Conservation (phyloP, 2,329 filamentous ascomycete species). For the Colletotrichum sp. region DNA sequence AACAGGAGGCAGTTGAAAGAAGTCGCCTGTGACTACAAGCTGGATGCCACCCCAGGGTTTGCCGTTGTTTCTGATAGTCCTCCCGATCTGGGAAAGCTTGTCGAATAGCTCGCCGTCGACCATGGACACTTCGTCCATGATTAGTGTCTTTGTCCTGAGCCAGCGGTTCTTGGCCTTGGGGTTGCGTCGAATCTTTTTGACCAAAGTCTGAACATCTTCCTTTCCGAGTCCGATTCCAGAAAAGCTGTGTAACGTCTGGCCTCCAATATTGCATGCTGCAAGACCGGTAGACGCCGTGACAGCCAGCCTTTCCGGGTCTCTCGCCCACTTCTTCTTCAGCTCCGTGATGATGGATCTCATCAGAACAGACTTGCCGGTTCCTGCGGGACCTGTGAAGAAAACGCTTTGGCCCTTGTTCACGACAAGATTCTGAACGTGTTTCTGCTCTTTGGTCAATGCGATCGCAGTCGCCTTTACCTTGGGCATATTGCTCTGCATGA, state of each 20-base stretch:
- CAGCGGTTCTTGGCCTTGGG: slow-evolving; percentile 87
- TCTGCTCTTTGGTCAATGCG: slow-evolving; percentile 85
- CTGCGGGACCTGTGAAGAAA: slow-evolving; percentile 97
- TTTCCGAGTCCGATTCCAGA: slow-evolving; percentile 95
- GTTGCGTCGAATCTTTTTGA: slow-evolving; percentile 91
- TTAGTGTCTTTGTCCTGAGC: slow-evolving; percentile 84
- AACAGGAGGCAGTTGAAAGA: slow-evolving; percentile 95
- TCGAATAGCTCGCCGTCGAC: slow-evolving; percentile 97
- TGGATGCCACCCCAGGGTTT: slow-evolving; percentile 96
- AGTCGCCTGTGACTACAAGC: slow-evolving; percentile 93
- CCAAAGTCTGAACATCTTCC: slow-evolving; percentile 77
- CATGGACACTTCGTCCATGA: slow-evolving; percentile 98
- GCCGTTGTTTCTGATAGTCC: slow-evolving; percentile 86
- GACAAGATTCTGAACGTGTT: slow-evolving; percentile 82
- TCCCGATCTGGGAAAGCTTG: slow-evolving; percentile 88
- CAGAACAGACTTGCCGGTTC: slow-evolving; percentile 95
- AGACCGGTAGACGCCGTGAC: slow-evolving; percentile 96
- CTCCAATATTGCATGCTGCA: slow-evolving; percentile 95
- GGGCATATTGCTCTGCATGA: slow-evolving; percentile 36
- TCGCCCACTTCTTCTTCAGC: slow-evolving; percentile 75
- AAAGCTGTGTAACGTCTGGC: slow-evolving; percentile 95
- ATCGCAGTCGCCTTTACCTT: slow-evolving; percentile 56
- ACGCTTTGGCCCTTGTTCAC: slow-evolving; percentile 83
- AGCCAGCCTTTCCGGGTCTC: slow-evolving; percentile 83
- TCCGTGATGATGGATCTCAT: slow-evolving; percentile 89